These are phyloP conservation scores for Tephrocybe sp. DNA, from an alignment of 768 basidiomycete species.

Conservation along the genomic window DNA sequence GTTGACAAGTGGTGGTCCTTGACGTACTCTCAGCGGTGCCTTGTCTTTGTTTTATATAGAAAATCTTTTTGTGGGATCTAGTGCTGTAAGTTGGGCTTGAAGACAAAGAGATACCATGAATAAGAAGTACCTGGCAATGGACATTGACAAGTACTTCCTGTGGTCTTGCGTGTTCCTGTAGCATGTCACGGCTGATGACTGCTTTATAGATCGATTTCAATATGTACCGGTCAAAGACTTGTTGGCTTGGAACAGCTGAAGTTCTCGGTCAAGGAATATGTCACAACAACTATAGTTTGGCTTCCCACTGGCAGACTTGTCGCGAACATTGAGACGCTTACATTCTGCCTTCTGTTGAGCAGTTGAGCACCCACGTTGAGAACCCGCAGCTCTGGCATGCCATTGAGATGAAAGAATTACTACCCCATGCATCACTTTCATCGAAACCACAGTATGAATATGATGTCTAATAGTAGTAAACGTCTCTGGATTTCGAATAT, in stretches of 20 bases:
- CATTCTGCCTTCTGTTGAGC: neutral
- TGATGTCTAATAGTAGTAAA: no score
- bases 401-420: neutral
- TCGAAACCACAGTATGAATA: neutral
- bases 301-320: neutral
- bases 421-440: neutral
- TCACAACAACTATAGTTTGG: neutral
- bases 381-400: neutral
- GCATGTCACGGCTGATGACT: no score
- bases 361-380: slow-evolving; percentile 4
- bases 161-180: no score
- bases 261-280: neutral
- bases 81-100: neutral
- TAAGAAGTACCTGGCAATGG: no score
- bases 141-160: no score
- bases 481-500: no score
- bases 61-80: slow-evolving; percentile 10
- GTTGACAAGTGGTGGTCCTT: slow-evolving; percentile 49
- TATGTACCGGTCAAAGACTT: neutral
- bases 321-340: neutral
- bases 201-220: neutral
- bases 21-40: neutral
- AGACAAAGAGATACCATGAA: neutral
- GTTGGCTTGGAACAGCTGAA: neutral
- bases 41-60: neutral